Conservation (phyloP, 164 flowering plant species). For the Piper longum region DNA sequence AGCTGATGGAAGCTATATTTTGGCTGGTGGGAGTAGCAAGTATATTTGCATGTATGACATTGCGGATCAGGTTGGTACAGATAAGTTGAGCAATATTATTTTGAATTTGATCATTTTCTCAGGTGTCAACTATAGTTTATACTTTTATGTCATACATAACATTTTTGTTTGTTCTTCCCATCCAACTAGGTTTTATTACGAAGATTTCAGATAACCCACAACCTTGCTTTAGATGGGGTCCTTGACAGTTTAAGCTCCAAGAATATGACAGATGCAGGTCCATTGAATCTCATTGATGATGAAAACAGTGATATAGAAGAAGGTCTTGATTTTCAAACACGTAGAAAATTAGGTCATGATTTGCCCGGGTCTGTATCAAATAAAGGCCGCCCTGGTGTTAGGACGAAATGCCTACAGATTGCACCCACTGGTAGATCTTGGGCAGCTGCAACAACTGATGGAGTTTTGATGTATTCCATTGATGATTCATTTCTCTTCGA, state of each 20-base stretch:
- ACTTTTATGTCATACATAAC: not conserved
- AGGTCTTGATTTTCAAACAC: conserved; percentile 70
- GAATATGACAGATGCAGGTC: conserved; percentile 94
- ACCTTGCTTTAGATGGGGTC: conserved; percentile 88
- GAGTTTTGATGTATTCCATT: conserved; percentile 76
- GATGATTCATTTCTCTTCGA: conserved; percentile 87
- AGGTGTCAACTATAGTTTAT: not conserved
- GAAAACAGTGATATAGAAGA: conserved; percentile 73
- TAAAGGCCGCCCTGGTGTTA: conserved; percentile 64
- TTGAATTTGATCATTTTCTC: not conserved
- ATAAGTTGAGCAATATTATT: conserved; percentile 1
- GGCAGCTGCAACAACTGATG: conserved; percentile 99
- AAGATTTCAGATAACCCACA: conserved; percentile 71
- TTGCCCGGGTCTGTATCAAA: conserved; percentile 88
- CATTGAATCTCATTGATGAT: conserved; percentile 85
- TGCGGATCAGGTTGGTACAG: conserved; percentile 73
- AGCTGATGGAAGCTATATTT: conserved; percentile 93
- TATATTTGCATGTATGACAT: conserved; percentile 95
- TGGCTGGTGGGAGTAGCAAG: conserved; percentile 94
- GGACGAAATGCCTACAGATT: conserved; percentile 76
- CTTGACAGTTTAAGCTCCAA: conserved; percentile 82
- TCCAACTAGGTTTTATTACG: conserved; percentile 62
- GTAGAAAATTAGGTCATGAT: conserved; percentile 49
- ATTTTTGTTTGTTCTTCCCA: not conserved
- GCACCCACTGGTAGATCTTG: conserved; percentile 96